These are phyloP conservation scores for Glycine soja DNA, from an alignment of 306 rosid genomes.

Conservation along the genomic window DNA sequence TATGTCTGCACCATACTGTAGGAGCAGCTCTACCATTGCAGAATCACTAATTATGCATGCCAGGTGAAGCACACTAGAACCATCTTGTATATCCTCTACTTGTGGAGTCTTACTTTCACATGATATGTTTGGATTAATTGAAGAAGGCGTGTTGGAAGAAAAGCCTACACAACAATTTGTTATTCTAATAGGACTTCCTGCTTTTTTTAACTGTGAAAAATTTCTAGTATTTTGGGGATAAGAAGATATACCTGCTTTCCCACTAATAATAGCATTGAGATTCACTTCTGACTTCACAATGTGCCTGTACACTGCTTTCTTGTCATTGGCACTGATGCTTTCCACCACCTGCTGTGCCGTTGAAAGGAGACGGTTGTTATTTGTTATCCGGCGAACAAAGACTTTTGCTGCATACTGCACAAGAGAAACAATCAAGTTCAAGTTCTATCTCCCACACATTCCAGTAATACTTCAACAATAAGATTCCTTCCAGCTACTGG, in stretches of 20 bases:
- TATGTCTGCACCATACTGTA: constrained; percentile 76
- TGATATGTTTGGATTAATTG: constrained; percentile 47
- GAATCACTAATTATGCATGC: constrained; percentile 69
- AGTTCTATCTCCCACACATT: constrained; percentile 41
- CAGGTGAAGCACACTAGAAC: constrained; percentile 70
- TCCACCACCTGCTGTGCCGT: constrained; percentile 60
- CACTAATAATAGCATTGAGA: constrained; percentile 51
- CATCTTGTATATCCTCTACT: constrained; percentile 49
- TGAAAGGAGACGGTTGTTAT: constrained; percentile 44
- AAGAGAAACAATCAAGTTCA: constrained; percentile 52
- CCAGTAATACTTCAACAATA: constrained; percentile 32
- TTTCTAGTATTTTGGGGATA: constrained; percentile 12
- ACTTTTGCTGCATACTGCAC: constrained; percentile 73
- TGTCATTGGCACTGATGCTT: constrained; percentile 70
- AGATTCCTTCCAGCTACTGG: constrained; percentile 25
- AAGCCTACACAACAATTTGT: constrained; percentile 47
- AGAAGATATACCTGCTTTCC: constrained; percentile 55
- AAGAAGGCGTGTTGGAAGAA: constrained; percentile 45
- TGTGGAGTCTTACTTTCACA: constrained; percentile 41
- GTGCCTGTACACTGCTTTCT: constrained; percentile 71
- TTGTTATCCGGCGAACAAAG: constrained; percentile 60
- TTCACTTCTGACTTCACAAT: constrained; percentile 62
- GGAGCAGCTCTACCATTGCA: constrained; percentile 79
- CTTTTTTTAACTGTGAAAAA: constrained; percentile 21
- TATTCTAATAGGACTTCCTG: background rate